phyloP scores from a whole-genome alignment of 176 grass and related monocot genomes.

The Tillandsia fasciculata region DNA sequence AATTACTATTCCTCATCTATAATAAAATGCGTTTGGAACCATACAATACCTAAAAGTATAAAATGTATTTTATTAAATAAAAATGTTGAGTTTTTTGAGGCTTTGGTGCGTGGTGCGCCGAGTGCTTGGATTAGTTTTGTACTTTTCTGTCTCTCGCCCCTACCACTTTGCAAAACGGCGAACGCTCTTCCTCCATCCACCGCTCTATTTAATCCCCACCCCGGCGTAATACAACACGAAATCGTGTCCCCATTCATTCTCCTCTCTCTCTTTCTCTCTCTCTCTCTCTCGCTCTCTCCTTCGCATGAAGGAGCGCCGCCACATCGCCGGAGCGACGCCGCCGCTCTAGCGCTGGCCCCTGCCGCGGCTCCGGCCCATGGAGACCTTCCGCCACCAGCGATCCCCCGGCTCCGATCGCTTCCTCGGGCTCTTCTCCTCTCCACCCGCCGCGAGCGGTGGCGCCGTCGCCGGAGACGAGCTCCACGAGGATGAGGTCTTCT shows the following conservation, averaged over 20 bases:
- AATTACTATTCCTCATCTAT: too few species aligned
- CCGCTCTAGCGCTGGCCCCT: neutral
- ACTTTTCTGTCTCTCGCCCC: too few species aligned
- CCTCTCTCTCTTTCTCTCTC: neutral
- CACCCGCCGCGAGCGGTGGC: neutral
- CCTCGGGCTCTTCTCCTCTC: neutral
- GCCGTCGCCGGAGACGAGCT: neutral
- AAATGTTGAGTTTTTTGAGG: too few species aligned
- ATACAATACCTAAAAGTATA: too few species aligned
- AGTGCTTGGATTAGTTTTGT: too few species aligned
- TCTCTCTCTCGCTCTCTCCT: neutral
- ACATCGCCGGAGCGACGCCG: neutral
- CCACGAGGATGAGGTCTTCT: constrained; percentile 1
- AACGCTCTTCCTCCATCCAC: too few species aligned
- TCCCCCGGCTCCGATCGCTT: neutral
- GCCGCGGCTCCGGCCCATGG: neutral
- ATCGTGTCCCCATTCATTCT: neutral
- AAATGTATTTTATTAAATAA: too few species aligned
- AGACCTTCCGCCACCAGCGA: neutral
- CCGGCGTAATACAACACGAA: neutral
- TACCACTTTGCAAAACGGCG: too few species aligned
- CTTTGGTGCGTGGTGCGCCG: too few species aligned
- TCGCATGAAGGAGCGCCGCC: neutral
- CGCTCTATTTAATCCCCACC: neutral
- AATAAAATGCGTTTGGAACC: too few species aligned